These are phyloP conservation scores for Asterella californica DNA, from an alignment of 225 moss, liverwort and hornwort genomes.

Conservation along the genomic window DNA sequence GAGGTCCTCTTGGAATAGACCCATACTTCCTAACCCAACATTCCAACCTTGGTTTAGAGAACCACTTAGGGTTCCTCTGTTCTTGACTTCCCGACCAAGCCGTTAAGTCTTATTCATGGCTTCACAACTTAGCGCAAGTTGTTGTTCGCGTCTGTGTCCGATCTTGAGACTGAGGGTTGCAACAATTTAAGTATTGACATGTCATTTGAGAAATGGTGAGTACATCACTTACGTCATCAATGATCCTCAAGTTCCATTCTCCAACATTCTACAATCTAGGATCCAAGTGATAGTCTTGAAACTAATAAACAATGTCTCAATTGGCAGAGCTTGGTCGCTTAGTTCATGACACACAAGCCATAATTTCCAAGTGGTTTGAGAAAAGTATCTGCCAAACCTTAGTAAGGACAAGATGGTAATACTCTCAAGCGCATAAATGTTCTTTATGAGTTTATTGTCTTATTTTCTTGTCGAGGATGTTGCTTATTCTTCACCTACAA, in stretches of 20 bases:
- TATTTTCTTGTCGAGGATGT: conserved; percentile 12
- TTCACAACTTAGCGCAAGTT: no score
- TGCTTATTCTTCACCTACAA: no score
- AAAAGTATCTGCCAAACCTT: conserved; percentile 10
- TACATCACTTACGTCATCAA: neutral
- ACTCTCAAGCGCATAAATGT: neutral
- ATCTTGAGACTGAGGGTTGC: no score
- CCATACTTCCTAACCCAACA: no score
- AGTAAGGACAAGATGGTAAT: conserved; percentile 7
- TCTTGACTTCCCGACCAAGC: no score
- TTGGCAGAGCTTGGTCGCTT: no score
- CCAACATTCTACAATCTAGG: neutral
- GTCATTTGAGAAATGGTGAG: neutral
- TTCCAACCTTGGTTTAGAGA: no score
- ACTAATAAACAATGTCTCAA: neutral
- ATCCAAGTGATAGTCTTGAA: neutral
- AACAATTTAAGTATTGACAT: neutral
- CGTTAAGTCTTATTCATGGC: no score
- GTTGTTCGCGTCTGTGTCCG: no score
- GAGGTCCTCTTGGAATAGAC: no score
- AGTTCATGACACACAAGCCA: no score
- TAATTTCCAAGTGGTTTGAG: neutral
- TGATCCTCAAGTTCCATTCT: neutral
- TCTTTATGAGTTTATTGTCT: neutral
- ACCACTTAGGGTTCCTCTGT: no score